phyloP scores from a whole-genome alignment of 169 alveolate genomes.

The Plasmodium falciparum region DNA sequence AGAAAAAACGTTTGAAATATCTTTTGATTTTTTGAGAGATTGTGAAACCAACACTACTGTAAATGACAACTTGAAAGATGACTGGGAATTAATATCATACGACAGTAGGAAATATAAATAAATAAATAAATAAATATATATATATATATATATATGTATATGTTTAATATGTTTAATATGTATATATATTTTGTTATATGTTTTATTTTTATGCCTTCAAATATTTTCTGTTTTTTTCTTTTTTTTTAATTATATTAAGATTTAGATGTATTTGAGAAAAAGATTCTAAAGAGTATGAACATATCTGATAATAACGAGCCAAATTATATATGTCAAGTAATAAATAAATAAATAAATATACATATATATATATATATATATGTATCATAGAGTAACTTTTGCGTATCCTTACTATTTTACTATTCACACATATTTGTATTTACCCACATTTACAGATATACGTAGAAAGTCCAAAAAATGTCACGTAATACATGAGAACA shows the following conservation, averaged over 20 bases:
- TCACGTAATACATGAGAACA: background rate
- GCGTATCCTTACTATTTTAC: background rate
- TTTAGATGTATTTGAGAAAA: slow-evolving; percentile 30
- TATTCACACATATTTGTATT: background rate
- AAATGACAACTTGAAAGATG: slow-evolving; percentile 33
- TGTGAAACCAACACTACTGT: background rate
- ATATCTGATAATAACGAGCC: slow-evolving; percentile 21
- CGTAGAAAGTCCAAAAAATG: slow-evolving; percentile 16
- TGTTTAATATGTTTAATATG: background rate
- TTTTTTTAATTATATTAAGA: slow-evolving; percentile 10
- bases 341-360: slow-evolving; percentile 1
- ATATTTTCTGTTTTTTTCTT: background rate
- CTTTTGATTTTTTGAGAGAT: slow-evolving; percentile 54
- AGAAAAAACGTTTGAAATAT: slow-evolving; percentile 71
- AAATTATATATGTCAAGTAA: slow-evolving; percentile 58
- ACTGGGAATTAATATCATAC: slow-evolving; percentile 58
- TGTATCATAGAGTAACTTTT: background rate
- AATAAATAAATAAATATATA: background rate
- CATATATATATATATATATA: background rate
- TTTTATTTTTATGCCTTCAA: no score
- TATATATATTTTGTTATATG: no score
- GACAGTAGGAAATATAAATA: slow-evolving; percentile 26
- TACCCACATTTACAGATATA: slow-evolving; percentile 13
- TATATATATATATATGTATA: background rate
- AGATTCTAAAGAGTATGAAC: slow-evolving; percentile 62